Evolutionary conservation across 352 stramenopile species (phyloP).

Genomic region (Nothophytophthora sp.): DNA sequence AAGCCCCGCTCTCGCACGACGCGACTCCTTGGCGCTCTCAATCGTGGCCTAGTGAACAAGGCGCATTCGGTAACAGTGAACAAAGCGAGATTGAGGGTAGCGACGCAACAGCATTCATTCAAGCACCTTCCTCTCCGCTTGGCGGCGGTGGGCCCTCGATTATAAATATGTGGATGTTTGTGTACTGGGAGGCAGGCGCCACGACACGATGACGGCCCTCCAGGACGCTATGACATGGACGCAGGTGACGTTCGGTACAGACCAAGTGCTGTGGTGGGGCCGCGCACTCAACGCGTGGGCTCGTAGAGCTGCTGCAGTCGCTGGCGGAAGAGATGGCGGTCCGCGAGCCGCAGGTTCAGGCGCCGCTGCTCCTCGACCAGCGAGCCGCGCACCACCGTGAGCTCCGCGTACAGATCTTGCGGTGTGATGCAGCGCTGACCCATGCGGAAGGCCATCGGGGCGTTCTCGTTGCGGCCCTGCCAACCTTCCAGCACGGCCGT

Average conservation of each 20-base stretch:
- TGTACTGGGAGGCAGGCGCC: too few species aligned
- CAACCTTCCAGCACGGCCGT: conserved; percentile 28
- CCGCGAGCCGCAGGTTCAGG: conserved; percentile 38
- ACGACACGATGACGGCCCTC: too few species aligned
- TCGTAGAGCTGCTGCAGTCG: conserved; percentile 47
- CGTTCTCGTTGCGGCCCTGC: conserved; percentile 32
- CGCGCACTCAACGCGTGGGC: conserved; percentile 25
- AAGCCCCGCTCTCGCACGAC: too few species aligned
- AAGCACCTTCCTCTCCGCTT: too few species aligned
- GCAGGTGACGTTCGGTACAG: conserved; percentile 20
- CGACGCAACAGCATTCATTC: too few species aligned
- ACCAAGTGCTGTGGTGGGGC: conserved; percentile 10
- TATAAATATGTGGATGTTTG: too few species aligned
- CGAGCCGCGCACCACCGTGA: conserved; percentile 36
- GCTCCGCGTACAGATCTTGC: conserved; percentile 42
- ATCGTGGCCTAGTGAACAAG: too few species aligned
- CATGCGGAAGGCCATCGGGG: conserved; percentile 25
- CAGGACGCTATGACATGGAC: conserved; percentile 12
- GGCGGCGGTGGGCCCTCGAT: too few species aligned
- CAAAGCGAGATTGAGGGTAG: too few species aligned
- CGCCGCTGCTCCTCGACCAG: conserved; percentile 46
- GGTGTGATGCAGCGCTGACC: conserved; percentile 32
- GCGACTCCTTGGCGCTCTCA: too few species aligned
- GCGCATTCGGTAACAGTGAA: too few species aligned
- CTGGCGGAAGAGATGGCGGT: conserved; percentile 45